phyloP scores from a whole-genome alignment of 768 basidiomycete species.

The Baorangia bicolor region DNA sequence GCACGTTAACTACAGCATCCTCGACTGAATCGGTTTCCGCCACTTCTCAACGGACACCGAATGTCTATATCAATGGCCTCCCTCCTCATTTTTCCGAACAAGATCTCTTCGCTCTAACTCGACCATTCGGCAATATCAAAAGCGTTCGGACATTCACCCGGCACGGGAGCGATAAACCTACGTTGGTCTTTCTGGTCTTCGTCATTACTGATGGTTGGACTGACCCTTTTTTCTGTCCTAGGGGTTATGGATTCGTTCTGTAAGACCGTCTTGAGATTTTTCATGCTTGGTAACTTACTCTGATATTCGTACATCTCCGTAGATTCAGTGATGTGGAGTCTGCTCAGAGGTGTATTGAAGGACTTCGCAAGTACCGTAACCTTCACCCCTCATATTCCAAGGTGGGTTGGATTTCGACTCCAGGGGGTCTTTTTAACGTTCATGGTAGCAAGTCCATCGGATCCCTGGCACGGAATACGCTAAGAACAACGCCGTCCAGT shows the following conservation, averaged over 20 bases:
- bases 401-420: slow-evolving; percentile 37
- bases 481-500: slow-evolving; percentile 27
- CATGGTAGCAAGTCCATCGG: slow-evolving; percentile 63
- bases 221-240: slow-evolving; percentile 30
- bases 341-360: slow-evolving; percentile 72
- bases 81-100: slow-evolving; percentile 83
- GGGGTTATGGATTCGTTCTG: slow-evolving; percentile 80
- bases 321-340: slow-evolving; percentile 69
- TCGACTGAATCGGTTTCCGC: slow-evolving; percentile 13
- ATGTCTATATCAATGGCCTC: slow-evolving; percentile 87
- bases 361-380: slow-evolving; percentile 69
- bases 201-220: not conserved
- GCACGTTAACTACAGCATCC: slow-evolving; percentile 9
- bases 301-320: not conserved
- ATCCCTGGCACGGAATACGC: slow-evolving; percentile 75
- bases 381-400: slow-evolving; percentile 88
- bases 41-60: slow-evolving; percentile 49
- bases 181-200: slow-evolving; percentile 34
- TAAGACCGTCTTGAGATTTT: slow-evolving; percentile 38
- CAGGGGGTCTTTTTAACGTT: not conserved
- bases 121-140: slow-evolving; percentile 69
- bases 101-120: slow-evolving; percentile 67
- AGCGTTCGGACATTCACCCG: slow-evolving; percentile 85
- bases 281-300: not conserved
- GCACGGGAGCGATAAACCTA: slow-evolving; percentile 70